Evolutionary conservation across 2,329 filamentous ascomycete genomes (phyloP).

Genomic region (Fusarium robinianum): DNA sequence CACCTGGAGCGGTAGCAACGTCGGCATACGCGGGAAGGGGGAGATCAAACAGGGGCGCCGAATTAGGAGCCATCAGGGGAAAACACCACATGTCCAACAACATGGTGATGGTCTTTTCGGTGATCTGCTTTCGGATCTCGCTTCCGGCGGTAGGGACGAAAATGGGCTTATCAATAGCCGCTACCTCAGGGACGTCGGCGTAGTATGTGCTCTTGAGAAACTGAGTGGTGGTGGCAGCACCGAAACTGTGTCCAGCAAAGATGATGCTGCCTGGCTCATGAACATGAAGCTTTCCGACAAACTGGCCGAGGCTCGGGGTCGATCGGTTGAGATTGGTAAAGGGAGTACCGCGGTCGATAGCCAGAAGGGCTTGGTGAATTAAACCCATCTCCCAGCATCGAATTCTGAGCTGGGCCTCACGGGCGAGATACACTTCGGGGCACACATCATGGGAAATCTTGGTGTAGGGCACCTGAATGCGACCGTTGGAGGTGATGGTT

Average conservation of each 20-base stretch:
- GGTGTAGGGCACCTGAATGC: constrained; percentile 52
- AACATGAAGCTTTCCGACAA: constrained; percentile 67
- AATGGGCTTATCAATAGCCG: constrained; percentile 58
- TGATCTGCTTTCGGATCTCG: constrained; percentile 67
- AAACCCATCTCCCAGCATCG: constrained; percentile 79
- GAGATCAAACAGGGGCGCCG: constrained; percentile 68
- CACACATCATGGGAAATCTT: constrained; percentile 65
- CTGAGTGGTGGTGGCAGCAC: constrained; percentile 73
- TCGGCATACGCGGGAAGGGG: constrained; percentile 71
- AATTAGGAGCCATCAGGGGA: constrained; percentile 67
- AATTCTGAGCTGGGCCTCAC: constrained; percentile 74
- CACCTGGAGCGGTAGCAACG: constrained; percentile 54
- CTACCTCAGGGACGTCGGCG: constrained; percentile 52
- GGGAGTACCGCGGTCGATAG: constrained; percentile 62
- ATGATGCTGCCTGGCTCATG: constrained; percentile 72
- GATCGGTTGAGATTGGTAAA: constrained; percentile 59
- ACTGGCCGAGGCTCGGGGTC: constrained; percentile 57
- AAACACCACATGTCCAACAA: constrained; percentile 83
- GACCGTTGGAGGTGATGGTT: constrained; percentile 31
- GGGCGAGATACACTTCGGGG: constrained; percentile 66
- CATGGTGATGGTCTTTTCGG: constrained; percentile 65
- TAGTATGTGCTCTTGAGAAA: constrained; percentile 81
- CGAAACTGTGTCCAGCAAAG: constrained; percentile 82
- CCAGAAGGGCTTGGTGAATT: constrained; percentile 68
- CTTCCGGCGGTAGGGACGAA: constrained; percentile 63